These are phyloP conservation scores for Brassica incana DNA, from an alignment of 345 rosid species.

Conservation along the genomic window DNA sequence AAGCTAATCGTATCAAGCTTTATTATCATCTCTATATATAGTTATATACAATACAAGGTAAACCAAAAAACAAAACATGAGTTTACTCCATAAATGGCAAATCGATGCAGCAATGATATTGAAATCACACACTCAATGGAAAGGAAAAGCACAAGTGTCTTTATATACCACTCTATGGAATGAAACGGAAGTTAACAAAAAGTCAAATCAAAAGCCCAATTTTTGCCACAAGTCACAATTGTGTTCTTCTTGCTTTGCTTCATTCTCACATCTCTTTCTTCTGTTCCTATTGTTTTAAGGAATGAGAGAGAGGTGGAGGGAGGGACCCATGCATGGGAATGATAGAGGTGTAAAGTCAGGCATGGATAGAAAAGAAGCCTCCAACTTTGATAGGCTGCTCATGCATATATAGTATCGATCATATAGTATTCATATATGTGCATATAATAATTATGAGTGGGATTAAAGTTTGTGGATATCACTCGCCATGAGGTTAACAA, in stretches of 20 bases:
- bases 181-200: conserved; percentile 11
- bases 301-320: conserved; percentile 28
- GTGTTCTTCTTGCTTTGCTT: conserved; percentile 39
- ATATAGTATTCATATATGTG: conserved; percentile 19
- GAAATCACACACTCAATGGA: conserved; percentile 30
- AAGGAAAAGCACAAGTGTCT: conserved; percentile 28
- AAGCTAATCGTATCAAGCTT: neutral
- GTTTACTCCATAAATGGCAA: conserved; percentile 36
- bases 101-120: conserved; percentile 34
- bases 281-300: neutral
- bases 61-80: conserved; percentile 33
- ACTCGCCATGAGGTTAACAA: conserved; percentile 30
- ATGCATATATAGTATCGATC: conserved; percentile 26
- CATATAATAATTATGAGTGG: conserved; percentile 35
- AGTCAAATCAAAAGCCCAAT: conserved; percentile 31
- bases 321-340: conserved; percentile 45
- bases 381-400: conserved; percentile 42
- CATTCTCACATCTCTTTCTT: conserved; percentile 33
- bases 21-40: neutral
- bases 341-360: conserved; percentile 42
- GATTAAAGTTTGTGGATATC: conserved; percentile 35
- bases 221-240: conserved; percentile 27
- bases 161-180: conserved; percentile 26
- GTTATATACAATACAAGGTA: conserved; percentile 1
- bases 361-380: conserved; percentile 41